Conservation (phyloP, 352 stramenopile species). For the Phytophthora crassamura region DNA sequence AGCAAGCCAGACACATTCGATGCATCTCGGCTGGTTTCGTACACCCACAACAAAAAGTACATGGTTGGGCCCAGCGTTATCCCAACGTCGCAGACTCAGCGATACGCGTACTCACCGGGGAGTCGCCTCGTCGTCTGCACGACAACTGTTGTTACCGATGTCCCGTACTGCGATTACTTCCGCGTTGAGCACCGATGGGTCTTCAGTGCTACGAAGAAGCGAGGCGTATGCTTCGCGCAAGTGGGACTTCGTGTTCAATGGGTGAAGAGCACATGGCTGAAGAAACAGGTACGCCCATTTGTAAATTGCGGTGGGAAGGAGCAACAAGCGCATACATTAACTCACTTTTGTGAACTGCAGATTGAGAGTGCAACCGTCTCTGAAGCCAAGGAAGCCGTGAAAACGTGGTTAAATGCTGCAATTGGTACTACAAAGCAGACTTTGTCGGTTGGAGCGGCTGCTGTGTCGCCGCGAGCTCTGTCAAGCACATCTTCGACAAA, state of each 20-base stretch:
- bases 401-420: conserved; percentile 60
- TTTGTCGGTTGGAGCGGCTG: background rate
- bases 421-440: conserved; percentile 30
- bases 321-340: background rate
- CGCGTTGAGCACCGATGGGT: conserved; percentile 88
- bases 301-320: background rate
- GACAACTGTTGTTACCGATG: conserved; percentile 77
- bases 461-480: background rate
- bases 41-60: conserved; percentile 91
- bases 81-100: conserved; percentile 74
- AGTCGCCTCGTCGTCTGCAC: conserved; percentile 73
- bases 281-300: conserved; percentile 73
- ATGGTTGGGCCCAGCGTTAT: conserved; percentile 85
- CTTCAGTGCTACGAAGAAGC: conserved; percentile 64
- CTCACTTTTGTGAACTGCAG: conserved; percentile 27
- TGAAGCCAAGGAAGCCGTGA: conserved; percentile 67
- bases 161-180: conserved; percentile 90
- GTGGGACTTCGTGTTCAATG: conserved; percentile 79
- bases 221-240: conserved; percentile 50
- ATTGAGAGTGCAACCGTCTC: conserved; percentile 84
- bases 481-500: background rate
- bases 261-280: conserved; percentile 88
- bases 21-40: conserved; percentile 58
- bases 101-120: conserved; percentile 56
- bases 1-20: conserved; percentile 69